Conservation (phyloP, 495 filamentous ascomycete genomes). For the Talaromyces liani region DNA sequence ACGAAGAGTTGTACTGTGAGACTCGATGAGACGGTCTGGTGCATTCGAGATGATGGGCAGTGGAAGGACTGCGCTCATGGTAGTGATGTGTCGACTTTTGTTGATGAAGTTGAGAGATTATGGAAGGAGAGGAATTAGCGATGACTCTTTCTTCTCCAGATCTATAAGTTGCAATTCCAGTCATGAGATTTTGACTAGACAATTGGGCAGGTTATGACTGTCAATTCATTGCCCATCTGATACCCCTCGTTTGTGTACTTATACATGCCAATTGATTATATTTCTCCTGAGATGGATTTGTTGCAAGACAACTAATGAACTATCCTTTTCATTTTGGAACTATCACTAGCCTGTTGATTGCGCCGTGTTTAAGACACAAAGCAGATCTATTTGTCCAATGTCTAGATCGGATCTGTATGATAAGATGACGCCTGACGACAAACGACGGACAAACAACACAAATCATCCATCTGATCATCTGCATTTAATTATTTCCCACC, state of each 20-base stretch:
- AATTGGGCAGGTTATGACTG: not conserved
- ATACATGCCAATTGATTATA: not conserved
- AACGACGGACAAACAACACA: not conserved
- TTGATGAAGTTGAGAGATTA: constrained; percentile 58
- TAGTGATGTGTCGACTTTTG: constrained; percentile 59
- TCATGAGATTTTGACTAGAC: not conserved
- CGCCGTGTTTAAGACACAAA: not conserved
- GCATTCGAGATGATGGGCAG: constrained; percentile 68
- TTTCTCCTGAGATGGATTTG: not conserved
- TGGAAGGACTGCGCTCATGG: constrained; percentile 79
- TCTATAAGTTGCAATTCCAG: not conserved
- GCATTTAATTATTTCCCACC: not conserved
- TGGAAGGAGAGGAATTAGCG: constrained; percentile 26
- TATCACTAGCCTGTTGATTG: not conserved
- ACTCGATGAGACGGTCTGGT: constrained; percentile 69
- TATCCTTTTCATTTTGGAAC: not conserved
- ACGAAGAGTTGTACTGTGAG: constrained; percentile 84
- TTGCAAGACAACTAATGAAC: not conserved
- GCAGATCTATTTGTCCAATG: not conserved
- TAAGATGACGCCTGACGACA: not conserved
- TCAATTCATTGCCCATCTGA: not conserved
- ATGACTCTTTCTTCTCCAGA: not conserved
- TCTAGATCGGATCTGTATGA: not conserved
- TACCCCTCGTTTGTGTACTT: not conserved
- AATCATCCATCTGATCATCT: not conserved